Conservation (phyloP, 228 moss, liverwort and hornwort genomes). For the Sphagnum fallax region DNA sequence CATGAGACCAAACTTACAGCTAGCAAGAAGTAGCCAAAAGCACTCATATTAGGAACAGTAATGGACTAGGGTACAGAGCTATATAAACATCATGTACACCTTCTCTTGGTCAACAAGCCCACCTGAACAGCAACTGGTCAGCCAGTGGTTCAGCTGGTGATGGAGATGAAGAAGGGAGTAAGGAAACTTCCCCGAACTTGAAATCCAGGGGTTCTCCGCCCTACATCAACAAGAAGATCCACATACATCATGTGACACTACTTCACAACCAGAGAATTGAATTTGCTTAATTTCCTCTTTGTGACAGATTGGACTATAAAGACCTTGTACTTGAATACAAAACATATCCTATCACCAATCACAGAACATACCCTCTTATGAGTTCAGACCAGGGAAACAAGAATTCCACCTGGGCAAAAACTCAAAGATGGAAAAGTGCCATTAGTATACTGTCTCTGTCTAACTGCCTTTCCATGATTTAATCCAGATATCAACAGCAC, state of each 20-base stretch:
- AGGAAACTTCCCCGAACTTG: constrained; percentile 21
- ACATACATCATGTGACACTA: background rate
- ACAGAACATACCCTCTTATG: background rate
- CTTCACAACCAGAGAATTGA: background rate
- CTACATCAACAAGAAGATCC: constrained; percentile 19
- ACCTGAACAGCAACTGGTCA: constrained; percentile 63
- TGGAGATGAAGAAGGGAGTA: constrained; percentile 18
- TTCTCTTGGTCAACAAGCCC: constrained; percentile 1
- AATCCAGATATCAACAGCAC: too few relatives aligned
- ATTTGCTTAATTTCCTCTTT: too few relatives aligned
- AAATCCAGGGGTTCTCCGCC: constrained; percentile 75
- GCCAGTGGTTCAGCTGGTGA: constrained; percentile 54
- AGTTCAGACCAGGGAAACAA: background rate
- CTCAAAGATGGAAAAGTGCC: background rate
- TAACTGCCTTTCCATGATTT: too few relatives aligned
- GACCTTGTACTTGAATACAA: background rate
- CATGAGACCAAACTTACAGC: too few relatives aligned
- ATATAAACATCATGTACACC: too few relatives aligned
- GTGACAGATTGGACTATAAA: too few relatives aligned
- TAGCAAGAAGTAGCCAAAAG: too few relatives aligned
- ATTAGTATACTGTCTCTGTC: background rate
- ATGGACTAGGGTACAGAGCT: too few relatives aligned
- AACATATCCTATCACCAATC: background rate
- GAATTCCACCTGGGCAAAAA: background rate
- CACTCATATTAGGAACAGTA: too few relatives aligned